Evolutionary conservation across 805 yeast species (phyloP), one percentile per base, ranked within the genome.

Genomic region (Nakazawaea wyomingensis): DNA sequence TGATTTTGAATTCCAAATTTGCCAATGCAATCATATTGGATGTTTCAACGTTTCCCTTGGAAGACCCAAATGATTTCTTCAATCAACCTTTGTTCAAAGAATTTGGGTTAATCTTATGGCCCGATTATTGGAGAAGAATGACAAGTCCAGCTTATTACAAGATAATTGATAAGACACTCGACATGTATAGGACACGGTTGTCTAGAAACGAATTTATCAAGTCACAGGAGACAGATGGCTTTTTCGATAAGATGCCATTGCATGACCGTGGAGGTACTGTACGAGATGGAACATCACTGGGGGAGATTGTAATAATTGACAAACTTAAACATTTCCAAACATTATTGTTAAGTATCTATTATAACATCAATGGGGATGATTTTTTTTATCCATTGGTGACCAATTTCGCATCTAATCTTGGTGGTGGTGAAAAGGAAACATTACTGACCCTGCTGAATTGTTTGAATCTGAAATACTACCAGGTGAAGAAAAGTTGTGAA

Each of bases 381-480:
- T 65, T 72, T 44, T 82, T 71, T 56, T 82, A 80, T 54, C 78
- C 78, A 2, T 62, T 82, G 37, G 62, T 82, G 32, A 66, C 82
- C 3, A 79, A 78, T 57, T 82, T 83, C 21, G 69, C 70, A 33
- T 72, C 70, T 5, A 64, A 72, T 0, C 68, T 67, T 39, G 90
- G 90, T n/a, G 86, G 80, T 60, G 89, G 89, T 42, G 89, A 83
- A 55, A 83, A 83, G 55, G 89, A 82, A 50, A 82, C 90, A 0
- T 79, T 80, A 46, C 66, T 82, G 86, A 89, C 0, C 85, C 89
- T 2, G 85, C 89, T 6, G 68, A 71, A 35, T 72, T 72, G 16
- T 64, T 72, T 41, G 62, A 65, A 3, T 56, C 69, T 38, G 68
- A 71, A 2, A 4, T 79, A 69, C 50, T 79, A 80, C 52, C 85